Conservation (phyloP, 2,329 filamentous ascomycete species). For the Paracorniculantispora psalliotae region DNA sequence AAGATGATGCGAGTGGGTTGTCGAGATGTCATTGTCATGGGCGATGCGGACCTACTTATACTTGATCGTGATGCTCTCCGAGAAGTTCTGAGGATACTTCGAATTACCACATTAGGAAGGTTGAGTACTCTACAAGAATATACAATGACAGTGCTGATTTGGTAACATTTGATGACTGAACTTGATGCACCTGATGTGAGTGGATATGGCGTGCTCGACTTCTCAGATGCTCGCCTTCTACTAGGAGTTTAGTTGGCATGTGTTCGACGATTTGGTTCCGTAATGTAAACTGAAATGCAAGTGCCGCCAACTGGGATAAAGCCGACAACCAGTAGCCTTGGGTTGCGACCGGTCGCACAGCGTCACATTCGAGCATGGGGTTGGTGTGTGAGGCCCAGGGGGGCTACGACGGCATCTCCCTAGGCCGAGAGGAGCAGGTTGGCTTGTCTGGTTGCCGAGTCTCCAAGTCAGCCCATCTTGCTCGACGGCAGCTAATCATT, state of each 20-base stretch:
- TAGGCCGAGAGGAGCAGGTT: slow-evolving; percentile 10
- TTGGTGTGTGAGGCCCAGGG: not conserved
- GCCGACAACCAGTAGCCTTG: not conserved
- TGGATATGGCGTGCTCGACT: not conserved
- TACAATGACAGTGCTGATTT: not conserved
- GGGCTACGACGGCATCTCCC: not conserved
- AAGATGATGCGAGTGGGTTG: not conserved
- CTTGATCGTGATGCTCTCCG: not conserved
- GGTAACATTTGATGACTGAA: not conserved
- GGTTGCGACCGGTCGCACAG: not conserved
- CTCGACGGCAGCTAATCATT: not conserved
- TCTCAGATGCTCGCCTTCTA: not conserved
- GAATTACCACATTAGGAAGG: slow-evolving; percentile 1
- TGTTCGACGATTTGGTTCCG: not conserved
- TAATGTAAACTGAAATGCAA: not conserved
- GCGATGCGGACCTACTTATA: not conserved
- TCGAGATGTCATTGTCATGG: not conserved
- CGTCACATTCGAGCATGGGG: not conserved
- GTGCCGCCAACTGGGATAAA: not conserved
- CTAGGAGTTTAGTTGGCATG: not conserved
- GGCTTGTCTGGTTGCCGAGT: not conserved
- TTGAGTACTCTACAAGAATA: not conserved
- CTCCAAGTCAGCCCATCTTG: not conserved
- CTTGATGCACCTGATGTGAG: not conserved
- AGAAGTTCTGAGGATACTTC: not conserved